Conservation (phyloP, 495 filamentous ascomycete genomes). For the Penicillium longicatenatum region DNA sequence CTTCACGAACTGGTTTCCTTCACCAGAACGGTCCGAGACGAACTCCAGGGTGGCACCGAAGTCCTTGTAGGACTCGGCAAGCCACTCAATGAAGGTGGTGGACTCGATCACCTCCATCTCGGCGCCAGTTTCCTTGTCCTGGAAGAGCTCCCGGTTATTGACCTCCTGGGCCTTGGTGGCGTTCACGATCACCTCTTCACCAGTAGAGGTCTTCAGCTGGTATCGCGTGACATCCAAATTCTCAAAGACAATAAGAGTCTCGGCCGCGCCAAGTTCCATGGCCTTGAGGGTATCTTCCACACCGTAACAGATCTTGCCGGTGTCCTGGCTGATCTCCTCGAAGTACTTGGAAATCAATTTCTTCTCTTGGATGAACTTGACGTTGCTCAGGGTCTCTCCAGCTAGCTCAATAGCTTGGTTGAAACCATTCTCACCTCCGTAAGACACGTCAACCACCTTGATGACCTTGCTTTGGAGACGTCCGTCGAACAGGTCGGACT, state of each 20-base stretch:
- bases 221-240: conserved; percentile 93
- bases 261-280: conserved; percentile 92
- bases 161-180: conserved; percentile 84
- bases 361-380: conserved; percentile 99
- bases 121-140: conserved; percentile 90
- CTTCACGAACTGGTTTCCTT: conserved; percentile 99
- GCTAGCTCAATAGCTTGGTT: conserved; percentile 98
- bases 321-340: conserved; percentile 96
- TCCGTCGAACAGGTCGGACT: conserved; percentile 94
- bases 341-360: conserved; percentile 98
- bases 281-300: conserved; percentile 97
- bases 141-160: conserved; percentile 80
- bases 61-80: conserved; percentile 95
- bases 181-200: conserved; percentile 73
- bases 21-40: conserved; percentile 92
- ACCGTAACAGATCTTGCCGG: conserved; percentile 94
- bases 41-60: conserved; percentile 97
- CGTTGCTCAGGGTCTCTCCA: conserved; percentile 93
- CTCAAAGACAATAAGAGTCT: conserved; percentile 96
- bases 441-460: conserved; percentile 98
- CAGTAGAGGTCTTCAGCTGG: conserved; percentile 76
- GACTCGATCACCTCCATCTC: conserved; percentile 93
- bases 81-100: conserved; percentile 94
- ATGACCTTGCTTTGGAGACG: conserved; percentile 93
- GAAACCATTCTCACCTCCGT: conserved; percentile 98